Conservation (phyloP, 1,139 yeast species). For the Scheffersomyces stambukii region DNA sequence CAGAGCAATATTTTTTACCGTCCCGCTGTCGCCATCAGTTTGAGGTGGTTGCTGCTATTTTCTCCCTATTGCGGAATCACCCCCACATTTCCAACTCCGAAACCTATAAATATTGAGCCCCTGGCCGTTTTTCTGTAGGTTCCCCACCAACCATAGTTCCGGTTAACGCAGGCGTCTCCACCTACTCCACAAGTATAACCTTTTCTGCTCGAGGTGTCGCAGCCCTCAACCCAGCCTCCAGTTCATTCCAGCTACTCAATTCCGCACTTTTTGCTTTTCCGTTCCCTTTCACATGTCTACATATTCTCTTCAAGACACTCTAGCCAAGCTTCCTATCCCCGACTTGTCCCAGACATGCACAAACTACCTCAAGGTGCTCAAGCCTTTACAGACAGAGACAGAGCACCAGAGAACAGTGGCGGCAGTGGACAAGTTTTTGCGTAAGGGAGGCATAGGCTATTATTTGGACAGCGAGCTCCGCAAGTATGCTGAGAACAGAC, state of each 20-base stretch:
- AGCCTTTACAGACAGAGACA: slow-evolving; percentile 70
- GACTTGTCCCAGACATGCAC: slow-evolving; percentile 60
- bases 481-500: slow-evolving; percentile 58
- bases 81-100: too few relatives aligned
- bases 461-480: slow-evolving; percentile 60
- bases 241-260: neutral
- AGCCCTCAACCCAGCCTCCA: neutral
- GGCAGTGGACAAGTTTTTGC: slow-evolving; percentile 58
- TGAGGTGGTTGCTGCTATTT: too few relatives aligned
- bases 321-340: slow-evolving; percentile 75
- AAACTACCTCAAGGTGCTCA: slow-evolving; percentile 59
- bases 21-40: too few relatives aligned
- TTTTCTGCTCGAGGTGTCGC: neutral
- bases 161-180: neutral
- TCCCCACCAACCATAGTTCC: neutral
- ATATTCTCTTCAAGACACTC: slow-evolving; percentile 51
- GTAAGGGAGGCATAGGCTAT: slow-evolving; percentile 49
- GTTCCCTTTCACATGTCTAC: slow-evolving; percentile 33
- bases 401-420: slow-evolving; percentile 60
- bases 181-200: neutral
- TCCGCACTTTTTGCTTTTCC: neutral
- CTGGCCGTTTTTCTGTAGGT: too few relatives aligned
- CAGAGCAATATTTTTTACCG: too few relatives aligned
- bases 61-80: too few relatives aligned
- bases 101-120: too few relatives aligned